Base-by-base conservation (phyloP, 1,284 basidiomycete species). In the Malassezia cuniculi region DNA sequence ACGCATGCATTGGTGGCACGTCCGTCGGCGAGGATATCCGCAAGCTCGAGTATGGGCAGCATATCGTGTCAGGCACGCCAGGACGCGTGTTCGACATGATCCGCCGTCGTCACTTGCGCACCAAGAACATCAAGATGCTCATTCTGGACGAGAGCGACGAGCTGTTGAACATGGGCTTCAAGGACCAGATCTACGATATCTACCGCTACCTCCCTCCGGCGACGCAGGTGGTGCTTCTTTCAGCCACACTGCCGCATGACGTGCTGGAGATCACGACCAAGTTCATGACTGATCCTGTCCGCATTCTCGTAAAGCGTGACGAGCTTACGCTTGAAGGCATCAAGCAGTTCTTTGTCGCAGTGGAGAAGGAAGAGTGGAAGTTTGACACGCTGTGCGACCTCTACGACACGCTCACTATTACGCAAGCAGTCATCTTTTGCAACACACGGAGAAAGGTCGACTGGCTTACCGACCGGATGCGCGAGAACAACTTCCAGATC, bases 61-160 rank as follows among this genome's bases (percentile, higher is more conserved):
- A 99, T 68, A 83, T 97, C 50, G 89, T 99, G 21, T 86, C 84
- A 5, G 93, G 93, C 15, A 95, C 93, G 6, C 93, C 93, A 12
- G 93, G 93, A 7, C 83, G 93, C 64, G 93, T 99, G 12, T 97
- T 93, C 64, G 93, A 99, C 71, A 97, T 97, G 93, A 99, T 99
- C 73, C 78, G 89, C 47, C 78, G 93, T 54, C 76, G 90, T 52
- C 82, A 82, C 68, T 74, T 97, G 38, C 79, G 89, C 39, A 97
- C 93, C 34, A 78, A 89, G 52, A 94, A 95, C 71, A 93, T 99
- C 77, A 99, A 97, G 74, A 95, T 97, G 87, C 78, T 99, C 47
- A 81, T 94, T 45, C 80, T 99, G 31, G 93, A 99, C 69, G 90
- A 97, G 71, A 86, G 89, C 30, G 93, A 99, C 68, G 90, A 97